Conservation (phyloP, 495 filamentous ascomycete genomes). For the Talaromyces wortmannii region DNA sequence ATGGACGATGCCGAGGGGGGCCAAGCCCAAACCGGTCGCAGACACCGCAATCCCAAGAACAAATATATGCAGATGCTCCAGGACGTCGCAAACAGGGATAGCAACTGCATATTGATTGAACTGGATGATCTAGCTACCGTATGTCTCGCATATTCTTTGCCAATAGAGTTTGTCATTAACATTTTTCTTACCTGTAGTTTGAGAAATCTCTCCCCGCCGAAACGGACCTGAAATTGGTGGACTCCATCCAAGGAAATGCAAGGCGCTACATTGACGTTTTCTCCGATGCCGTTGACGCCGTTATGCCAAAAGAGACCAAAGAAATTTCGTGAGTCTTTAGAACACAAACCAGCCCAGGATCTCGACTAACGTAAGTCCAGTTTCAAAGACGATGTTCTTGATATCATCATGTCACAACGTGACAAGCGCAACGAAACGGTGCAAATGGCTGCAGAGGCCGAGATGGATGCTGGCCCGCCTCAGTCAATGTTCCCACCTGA, state of each 20-base stretch:
- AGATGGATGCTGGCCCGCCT: slow-evolving; percentile 47
- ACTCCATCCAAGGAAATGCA: slow-evolving; percentile 84
- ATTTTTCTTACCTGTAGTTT: slow-evolving; percentile 42
- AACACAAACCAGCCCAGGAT: not conserved
- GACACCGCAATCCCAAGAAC: slow-evolving; percentile 50
- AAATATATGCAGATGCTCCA: slow-evolving; percentile 93
- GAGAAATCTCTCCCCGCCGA: slow-evolving; percentile 63
- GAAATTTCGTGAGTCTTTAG: slow-evolving; percentile 61
- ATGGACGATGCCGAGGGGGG: slow-evolving; percentile 73
- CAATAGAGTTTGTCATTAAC: not conserved
- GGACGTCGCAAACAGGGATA: slow-evolving; percentile 72
- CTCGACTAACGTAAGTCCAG: slow-evolving; percentile 28
- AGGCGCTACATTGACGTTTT: slow-evolving; percentile 91
- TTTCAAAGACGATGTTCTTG: slow-evolving; percentile 95
- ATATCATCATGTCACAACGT: slow-evolving; percentile 91
- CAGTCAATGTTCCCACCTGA: slow-evolving; percentile 75
- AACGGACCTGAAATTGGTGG: slow-evolving; percentile 60
- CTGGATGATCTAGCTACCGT: slow-evolving; percentile 79
- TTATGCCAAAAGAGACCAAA: slow-evolving; percentile 71
- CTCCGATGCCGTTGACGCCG: slow-evolving; percentile 78
- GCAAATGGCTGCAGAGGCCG: slow-evolving; percentile 58
- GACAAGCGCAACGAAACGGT: slow-evolving; percentile 77
- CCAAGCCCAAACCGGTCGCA: slow-evolving; percentile 31
- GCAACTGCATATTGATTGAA: slow-evolving; percentile 73
- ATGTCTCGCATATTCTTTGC: slow-evolving; percentile 13